phyloP scores from a whole-genome alignment of 2,329 filamentous ascomycete genomes.

The Bretziella fagacearum region DNA sequence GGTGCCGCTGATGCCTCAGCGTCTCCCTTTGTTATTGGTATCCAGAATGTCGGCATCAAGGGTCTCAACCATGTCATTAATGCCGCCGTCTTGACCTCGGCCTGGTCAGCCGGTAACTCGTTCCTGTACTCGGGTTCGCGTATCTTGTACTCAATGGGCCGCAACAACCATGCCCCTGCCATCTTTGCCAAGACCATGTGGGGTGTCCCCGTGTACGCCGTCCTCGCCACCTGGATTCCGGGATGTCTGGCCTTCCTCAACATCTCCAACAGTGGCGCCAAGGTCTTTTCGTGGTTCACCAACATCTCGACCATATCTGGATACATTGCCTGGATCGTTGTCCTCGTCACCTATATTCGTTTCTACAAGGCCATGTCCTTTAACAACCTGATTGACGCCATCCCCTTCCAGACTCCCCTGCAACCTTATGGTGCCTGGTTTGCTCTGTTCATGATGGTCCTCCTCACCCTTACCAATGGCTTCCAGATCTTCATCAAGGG shows the following conservation, averaged over 20 bases:
- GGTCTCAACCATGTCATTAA: constrained; percentile 52
- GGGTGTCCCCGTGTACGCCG: constrained; percentile 42
- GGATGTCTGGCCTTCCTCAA: constrained; percentile 55
- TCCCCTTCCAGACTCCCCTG: constrained; percentile 35
- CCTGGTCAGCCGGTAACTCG: constrained; percentile 44
- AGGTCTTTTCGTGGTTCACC: constrained; percentile 55
- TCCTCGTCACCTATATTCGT: constrained; percentile 41
- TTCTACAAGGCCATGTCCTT: constrained; percentile 39
- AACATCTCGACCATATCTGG: constrained; percentile 50
- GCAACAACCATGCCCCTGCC: constrained; percentile 47
- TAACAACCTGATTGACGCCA: constrained; percentile 31
- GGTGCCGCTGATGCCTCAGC: constrained; percentile 40
- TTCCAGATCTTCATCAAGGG: constrained; percentile 56
- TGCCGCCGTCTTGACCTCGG: constrained; percentile 48
- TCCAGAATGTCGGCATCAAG: constrained; percentile 46
- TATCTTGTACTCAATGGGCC: constrained; percentile 51
- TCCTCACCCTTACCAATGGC: constrained; percentile 57
- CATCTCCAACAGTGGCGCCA: constrained; percentile 41
- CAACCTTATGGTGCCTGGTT: constrained; percentile 50
- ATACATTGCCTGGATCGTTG: constrained; percentile 42
- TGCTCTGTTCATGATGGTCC: constrained; percentile 37
- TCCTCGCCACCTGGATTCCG: constrained; percentile 38
- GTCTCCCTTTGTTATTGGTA: constrained; percentile 50
- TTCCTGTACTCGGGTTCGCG: constrained; percentile 52
- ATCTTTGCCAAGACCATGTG: constrained; percentile 42